These are phyloP conservation scores for Pinus albicaulis DNA, from an alignment of 75 land plant species.

Conservation along the genomic window DNA sequence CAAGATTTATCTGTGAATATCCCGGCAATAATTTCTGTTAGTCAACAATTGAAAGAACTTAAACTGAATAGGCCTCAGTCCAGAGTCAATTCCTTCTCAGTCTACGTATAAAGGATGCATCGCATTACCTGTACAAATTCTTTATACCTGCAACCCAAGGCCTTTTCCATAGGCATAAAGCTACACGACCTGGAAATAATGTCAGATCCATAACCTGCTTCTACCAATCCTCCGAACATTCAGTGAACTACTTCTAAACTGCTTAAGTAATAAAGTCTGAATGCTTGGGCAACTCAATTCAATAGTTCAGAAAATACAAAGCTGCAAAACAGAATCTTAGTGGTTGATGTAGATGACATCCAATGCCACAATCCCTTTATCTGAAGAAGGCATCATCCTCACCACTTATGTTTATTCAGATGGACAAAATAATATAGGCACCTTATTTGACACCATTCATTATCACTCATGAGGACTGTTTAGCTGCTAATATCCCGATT, in stretches of 20 bases:
- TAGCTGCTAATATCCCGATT: not conserved
- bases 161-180: not conserved
- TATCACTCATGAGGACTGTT: slow-evolving; percentile 7
- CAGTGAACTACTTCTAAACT: not conserved
- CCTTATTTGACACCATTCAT: slow-evolving; percentile 2
- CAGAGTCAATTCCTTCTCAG: not conserved
- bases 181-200: not conserved
- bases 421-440: not conserved
- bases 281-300: not conserved
- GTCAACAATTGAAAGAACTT: not conserved
- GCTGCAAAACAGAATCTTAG: not conserved
- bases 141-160: not conserved
- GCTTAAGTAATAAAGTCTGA: not conserved
- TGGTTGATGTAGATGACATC: not conserved
- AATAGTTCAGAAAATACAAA: not conserved
- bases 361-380: not conserved
- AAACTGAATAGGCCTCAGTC: not conserved
- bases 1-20: not conserved
- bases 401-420: not conserved
- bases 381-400: slow-evolving; percentile 7
- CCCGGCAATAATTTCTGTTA: slow-evolving; percentile 1
- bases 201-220: slow-evolving; percentile 2
- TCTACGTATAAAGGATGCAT: not conserved
- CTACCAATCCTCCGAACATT: slow-evolving; percentile 1
- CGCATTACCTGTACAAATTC: slow-evolving; percentile 1